phyloP scores from a whole-genome alignment of 768 basidiomycete genomes.

The Leccinellum luteum region DNA sequence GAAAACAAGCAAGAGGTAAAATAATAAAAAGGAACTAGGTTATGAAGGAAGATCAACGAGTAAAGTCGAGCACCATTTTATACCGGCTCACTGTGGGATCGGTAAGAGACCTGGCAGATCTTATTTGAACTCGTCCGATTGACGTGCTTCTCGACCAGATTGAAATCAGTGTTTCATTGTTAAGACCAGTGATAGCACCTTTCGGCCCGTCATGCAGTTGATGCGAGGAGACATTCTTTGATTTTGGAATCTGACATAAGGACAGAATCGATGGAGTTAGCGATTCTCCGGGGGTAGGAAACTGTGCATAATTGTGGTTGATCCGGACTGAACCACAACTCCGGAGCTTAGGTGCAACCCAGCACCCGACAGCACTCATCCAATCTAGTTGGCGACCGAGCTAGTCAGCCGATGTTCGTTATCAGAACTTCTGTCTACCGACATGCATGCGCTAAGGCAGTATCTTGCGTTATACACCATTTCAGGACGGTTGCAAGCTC shows the following conservation, averaged over 20 bases:
- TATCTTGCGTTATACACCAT: neutral
- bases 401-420: neutral
- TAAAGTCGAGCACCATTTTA: neutral
- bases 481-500: neutral
- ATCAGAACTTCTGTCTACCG: neutral
- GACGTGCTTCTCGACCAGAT: conserved; percentile 27
- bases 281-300: neutral
- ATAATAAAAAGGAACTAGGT: neutral
- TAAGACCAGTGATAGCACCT: neutral
- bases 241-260: neutral
- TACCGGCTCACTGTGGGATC: neutral
- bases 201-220: neutral
- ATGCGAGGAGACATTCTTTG: neutral
- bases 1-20: neutral
- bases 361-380: neutral
- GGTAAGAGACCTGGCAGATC: conserved; percentile 6
- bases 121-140: conserved; percentile 36
- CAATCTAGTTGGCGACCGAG: neutral
- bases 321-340: neutral
- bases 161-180: conserved; percentile 13
- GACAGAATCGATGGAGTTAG: neutral
- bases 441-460: neutral
- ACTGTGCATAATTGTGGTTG: neutral
- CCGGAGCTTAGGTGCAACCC: no score
- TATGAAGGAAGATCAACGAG: neutral